These are phyloP conservation scores for Xylariaceae sp. DNA, from an alignment of 2,329 filamentous ascomycete genomes.

Conservation along the genomic window DNA sequence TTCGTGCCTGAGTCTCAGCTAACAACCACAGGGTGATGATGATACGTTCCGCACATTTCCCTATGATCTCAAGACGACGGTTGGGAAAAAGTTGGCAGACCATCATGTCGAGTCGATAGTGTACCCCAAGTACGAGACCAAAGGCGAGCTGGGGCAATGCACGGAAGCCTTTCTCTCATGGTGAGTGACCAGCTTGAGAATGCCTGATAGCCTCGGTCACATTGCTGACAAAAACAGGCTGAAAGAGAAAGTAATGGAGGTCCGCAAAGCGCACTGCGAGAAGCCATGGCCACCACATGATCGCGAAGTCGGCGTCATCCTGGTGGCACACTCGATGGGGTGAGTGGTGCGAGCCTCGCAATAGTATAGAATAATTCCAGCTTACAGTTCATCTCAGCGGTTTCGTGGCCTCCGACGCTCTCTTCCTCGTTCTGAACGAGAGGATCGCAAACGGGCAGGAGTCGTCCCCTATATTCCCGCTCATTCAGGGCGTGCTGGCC, in stretches of 20 bases:
- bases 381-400: too few relatives aligned
- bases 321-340: constrained; percentile 81
- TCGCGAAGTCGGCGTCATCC: constrained; percentile 69
- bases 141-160: constrained; percentile 53
- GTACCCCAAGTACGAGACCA: constrained; percentile 67
- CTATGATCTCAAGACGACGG: constrained; percentile 48
- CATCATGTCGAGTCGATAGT: constrained; percentile 53
- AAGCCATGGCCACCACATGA: constrained; percentile 73
- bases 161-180: constrained; percentile 39
- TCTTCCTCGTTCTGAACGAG: constrained; percentile 66
- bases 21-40: constrained; percentile 48
- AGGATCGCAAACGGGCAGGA: constrained; percentile 35
- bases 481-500: constrained; percentile 70
- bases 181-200: constrained; percentile 26
- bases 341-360: constrained; percentile 26
- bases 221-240: constrained; percentile 43
- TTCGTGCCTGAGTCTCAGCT: background rate
- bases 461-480: constrained; percentile 59
- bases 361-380: too few relatives aligned
- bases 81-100: constrained; percentile 52
- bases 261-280: constrained; percentile 60
- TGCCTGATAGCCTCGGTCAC: too few relatives aligned
- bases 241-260: constrained; percentile 71
- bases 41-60: constrained; percentile 64
- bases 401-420: constrained; percentile 74